phyloP scores from a whole-genome alignment of 495 filamentous ascomycete species.

The Penicillium cosmopolitanum region DNA sequence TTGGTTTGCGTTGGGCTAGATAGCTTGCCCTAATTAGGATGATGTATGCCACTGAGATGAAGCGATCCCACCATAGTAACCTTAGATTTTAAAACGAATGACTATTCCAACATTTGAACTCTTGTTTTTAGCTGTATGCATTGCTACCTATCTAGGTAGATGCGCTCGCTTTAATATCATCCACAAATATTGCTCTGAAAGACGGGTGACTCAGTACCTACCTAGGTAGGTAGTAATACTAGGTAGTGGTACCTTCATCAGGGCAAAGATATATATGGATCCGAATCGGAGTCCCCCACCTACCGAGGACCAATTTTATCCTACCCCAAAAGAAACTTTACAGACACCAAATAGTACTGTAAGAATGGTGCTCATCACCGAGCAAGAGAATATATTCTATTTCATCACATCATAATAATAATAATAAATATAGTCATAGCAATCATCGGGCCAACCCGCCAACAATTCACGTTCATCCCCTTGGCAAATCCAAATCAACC shows the following conservation, averaged over 20 bases:
- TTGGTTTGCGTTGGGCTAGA: background rate
- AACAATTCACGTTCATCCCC: background rate
- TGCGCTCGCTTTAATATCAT: too few species aligned
- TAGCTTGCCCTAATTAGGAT: background rate
- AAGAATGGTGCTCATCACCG: background rate
- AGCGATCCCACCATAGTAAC: background rate
- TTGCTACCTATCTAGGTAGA: too few species aligned
- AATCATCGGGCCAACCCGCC: background rate
- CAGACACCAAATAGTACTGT: too few species aligned
- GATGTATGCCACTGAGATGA: background rate
- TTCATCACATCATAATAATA: constrained; percentile 9
- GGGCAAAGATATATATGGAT: too few species aligned
- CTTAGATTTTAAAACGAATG: background rate
- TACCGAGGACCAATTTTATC: too few species aligned
- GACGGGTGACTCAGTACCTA: too few species aligned
- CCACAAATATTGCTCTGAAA: too few species aligned
- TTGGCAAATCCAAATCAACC: constrained; percentile 63
- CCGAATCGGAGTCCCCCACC: too few species aligned
- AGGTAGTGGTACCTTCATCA: too few species aligned
- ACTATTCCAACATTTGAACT: background rate
- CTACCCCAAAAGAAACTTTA: too few species aligned
- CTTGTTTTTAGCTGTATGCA: too few species aligned
- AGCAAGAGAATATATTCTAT: constrained; percentile 7
- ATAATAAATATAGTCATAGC: background rate
- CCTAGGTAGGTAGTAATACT: too few species aligned